phyloP scores from a whole-genome alignment of 257 asterid genomes.

The Solanum lycopersicoides region DNA sequence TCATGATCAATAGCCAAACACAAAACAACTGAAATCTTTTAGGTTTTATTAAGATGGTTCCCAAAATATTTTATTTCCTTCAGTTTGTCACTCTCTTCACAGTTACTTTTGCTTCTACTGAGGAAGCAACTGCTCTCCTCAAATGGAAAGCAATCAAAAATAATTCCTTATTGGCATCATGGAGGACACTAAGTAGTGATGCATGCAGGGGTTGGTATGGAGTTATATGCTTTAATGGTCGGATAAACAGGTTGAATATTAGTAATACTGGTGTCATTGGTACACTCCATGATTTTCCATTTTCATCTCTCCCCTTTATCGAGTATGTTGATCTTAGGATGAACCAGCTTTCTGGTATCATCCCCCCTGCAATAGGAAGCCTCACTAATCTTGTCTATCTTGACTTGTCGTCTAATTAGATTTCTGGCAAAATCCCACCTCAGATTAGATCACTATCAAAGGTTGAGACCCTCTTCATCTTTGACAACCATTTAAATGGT shows the following conservation, averaged over 20 bases:
- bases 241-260: background rate
- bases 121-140: too few species aligned
- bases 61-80: too few species aligned
- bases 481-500: background rate
- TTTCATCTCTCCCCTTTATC: constrained; percentile 10
- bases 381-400: background rate
- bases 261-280: background rate
- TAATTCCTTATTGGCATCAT: too few species aligned
- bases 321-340: constrained; percentile 1
- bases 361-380: background rate
- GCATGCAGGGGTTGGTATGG: too few species aligned
- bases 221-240: too few species aligned
- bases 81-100: too few species aligned
- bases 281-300: constrained; percentile 10
- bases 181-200: too few species aligned
- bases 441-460: background rate
- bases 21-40: background rate
- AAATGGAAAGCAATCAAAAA: too few species aligned
- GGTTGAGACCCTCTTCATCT: background rate
- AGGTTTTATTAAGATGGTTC: too few species aligned
- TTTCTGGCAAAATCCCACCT: constrained; percentile 3
- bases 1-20: background rate
- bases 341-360: constrained; percentile 5
- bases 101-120: too few species aligned
- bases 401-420: background rate